These are phyloP conservation scores for Volutella citrinella DNA, from an alignment of 2,329 filamentous ascomycete genomes.

Conservation along the genomic window DNA sequence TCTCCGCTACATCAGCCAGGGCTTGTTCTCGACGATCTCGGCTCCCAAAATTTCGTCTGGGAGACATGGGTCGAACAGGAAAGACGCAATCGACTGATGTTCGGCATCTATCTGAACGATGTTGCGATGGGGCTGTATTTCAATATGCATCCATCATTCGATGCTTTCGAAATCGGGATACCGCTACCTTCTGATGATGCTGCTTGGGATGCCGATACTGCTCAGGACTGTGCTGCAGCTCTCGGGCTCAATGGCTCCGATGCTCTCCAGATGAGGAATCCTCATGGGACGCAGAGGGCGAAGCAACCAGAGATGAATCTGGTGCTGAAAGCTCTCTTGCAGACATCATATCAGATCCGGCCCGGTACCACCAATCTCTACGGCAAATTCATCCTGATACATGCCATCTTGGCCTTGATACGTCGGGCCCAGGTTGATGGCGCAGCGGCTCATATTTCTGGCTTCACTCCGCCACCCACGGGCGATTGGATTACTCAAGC, in stretches of 20 bases:
- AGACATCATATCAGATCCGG: slow-evolving; percentile 56
- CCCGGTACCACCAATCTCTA: slow-evolving; percentile 67
- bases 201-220: slow-evolving; percentile 65
- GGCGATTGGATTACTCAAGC: slow-evolving; percentile 53
- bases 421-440: slow-evolving; percentile 41
- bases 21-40: slow-evolving; percentile 43
- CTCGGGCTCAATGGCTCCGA: slow-evolving; percentile 60
- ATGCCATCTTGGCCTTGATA: slow-evolving; percentile 64
- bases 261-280: slow-evolving; percentile 54
- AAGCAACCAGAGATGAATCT: slow-evolving; percentile 64
- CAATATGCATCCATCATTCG: slow-evolving; percentile 62
- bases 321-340: slow-evolving; percentile 59
- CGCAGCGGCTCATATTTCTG: slow-evolving; percentile 31
- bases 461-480: slow-evolving; percentile 54
- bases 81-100: slow-evolving; percentile 62
- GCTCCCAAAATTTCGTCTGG: slow-evolving; percentile 61
- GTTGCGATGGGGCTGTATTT: slow-evolving; percentile 67
- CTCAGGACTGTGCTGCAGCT: slow-evolving; percentile 60
- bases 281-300: slow-evolving; percentile 58
- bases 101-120: slow-evolving; percentile 63
- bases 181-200: slow-evolving; percentile 72
- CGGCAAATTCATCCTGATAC: slow-evolving; percentile 71
- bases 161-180: slow-evolving; percentile 61
- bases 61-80: slow-evolving; percentile 68
- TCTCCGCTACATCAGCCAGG: slow-evolving; percentile 60